A percentile compares a stretch with the other conserved stretches of the same genome.
These are phyloP conservation scores for Amanita thiersii DNA, from an alignment of 768 basidiomycete genomes.

Conservation along the genomic window DNA sequence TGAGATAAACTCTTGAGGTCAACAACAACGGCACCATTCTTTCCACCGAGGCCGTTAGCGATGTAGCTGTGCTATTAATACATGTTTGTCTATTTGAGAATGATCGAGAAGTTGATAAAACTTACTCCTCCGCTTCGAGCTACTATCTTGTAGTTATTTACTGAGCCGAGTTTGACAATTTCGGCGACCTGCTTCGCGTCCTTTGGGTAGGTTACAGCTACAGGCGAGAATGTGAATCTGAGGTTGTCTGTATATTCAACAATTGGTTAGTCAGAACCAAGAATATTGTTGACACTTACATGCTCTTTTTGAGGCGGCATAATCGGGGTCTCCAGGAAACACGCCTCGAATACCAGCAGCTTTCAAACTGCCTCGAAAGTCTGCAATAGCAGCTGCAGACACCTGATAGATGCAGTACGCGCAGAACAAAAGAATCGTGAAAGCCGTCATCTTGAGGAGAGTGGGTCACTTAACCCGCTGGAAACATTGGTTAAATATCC, in stretches of 20 bases:
- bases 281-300: neutral
- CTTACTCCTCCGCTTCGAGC: conserved; percentile 36
- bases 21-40: conserved; percentile 31
- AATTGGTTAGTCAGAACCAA: neutral
- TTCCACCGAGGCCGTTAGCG: conserved; percentile 33
- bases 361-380: neutral
- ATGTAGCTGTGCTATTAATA: conserved; percentile 31
- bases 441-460: neutral
- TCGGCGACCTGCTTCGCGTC: conserved; percentile 20
- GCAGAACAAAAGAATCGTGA: neutral
- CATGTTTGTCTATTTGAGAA: neutral
- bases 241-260: conserved; percentile 17
- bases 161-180: conserved; percentile 18
- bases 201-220: conserved; percentile 20
- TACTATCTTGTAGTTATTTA: conserved; percentile 21
- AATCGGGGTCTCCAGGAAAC: conserved; percentile 1
- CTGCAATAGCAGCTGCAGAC: neutral
- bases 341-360: neutral
- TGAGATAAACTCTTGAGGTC: conserved; percentile 29
- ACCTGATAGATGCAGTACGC: no score
- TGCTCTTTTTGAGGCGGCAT: neutral
- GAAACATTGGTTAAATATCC: no score
- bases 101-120: conserved; percentile 9
- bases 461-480: no score
- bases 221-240: conserved; percentile 21